Base-by-base conservation (phyloP, 495 filamentous ascomycete species). In the Penicillium daleae region DNA sequence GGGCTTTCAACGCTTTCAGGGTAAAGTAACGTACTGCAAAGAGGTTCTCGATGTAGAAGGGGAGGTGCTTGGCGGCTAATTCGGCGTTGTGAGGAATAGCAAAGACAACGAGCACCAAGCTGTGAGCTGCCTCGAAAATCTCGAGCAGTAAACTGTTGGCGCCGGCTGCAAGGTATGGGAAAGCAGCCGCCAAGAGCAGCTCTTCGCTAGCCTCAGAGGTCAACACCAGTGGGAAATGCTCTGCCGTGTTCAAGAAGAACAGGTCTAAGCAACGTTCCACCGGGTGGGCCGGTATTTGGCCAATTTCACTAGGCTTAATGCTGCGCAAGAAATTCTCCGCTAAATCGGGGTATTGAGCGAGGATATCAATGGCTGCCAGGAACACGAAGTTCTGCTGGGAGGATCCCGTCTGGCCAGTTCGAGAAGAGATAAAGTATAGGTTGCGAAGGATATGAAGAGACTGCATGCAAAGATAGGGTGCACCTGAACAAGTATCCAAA, bases 71-170 rank as follows among this genome's bases (percentile, higher is more conserved):
- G 15, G 86, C 84, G 32, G 92, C 86, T 40, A 97, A 75, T 10
- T 85, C 77, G 15, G 88, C 84, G 63, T 91, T 94, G 57, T 88
- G 84, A 2, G 93, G 90, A 33, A 91, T 88, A 2, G 93, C 89
- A 39, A 98, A 83, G 6, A 91, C 86, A 31, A 94, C 86, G 19
- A 99, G 88, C 66, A 92, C 87, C 51, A 93, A 84, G 64, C 89
- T 91, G 77, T 99, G 96, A 9, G 94, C 93, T 1, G 95, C 87
- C 77, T 99, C 95, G 68, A 97, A 97, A 5, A 96, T 89, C 63
- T 91, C 86, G 33, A 89, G 73, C 59, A 93, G 80, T 62, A 84
- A 74, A 56, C 80, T 79, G 68, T 91, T 83, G 31, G 83, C 80
- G 32, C 81, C 81, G 24, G 90, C 82, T 33, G 86, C 83, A 10